These are phyloP conservation scores for Dentipellis sp. DNA, from an alignment of 768 basidiomycete species.

Conservation along the genomic window DNA sequence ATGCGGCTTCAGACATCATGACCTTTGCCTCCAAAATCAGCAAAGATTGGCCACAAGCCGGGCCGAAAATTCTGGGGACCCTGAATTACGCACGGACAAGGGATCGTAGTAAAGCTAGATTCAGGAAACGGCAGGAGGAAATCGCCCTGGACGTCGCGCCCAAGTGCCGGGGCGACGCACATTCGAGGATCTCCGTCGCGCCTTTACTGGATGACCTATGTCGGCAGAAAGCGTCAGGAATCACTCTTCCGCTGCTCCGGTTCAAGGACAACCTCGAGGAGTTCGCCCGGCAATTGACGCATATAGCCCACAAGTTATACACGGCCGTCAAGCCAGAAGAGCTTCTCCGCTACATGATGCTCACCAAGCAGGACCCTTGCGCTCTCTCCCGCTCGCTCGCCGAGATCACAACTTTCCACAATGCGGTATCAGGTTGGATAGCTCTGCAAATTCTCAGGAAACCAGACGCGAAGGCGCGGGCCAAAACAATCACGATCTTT, in stretches of 20 bases:
- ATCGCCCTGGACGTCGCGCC: neutral
- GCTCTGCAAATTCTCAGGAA: neutral
- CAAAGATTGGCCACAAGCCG: neutral
- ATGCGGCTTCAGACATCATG: constrained; percentile 22
- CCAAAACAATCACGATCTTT: neutral
- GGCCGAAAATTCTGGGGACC: neutral
- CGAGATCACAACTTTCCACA: neutral
- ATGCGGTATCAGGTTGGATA: constrained; percentile 9
- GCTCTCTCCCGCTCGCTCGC: neutral
- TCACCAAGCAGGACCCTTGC: neutral
- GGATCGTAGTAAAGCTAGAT: neutral
- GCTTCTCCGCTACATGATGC: neutral
- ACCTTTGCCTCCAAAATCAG: constrained; percentile 14
- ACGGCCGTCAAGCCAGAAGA: constrained; percentile 32
- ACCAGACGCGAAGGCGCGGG: neutral
- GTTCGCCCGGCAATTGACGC: constrained; percentile 38
- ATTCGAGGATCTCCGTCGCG: constrained; percentile 13
- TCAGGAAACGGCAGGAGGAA: neutral
- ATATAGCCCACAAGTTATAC: constrained; percentile 36
- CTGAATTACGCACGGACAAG: neutral
- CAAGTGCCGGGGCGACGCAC: neutral
- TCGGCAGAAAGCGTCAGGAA: constrained; percentile 20
- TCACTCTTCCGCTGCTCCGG: constrained; percentile 24
- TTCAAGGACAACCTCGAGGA: constrained; percentile 29
- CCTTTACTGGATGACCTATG: constrained; percentile 17